A percentile compares a stretch with the other conserved stretches of the same genome.
phyloP scores from a whole-genome alignment of 73 alveolate genomes.

The Effrenium voratum region DNA sequence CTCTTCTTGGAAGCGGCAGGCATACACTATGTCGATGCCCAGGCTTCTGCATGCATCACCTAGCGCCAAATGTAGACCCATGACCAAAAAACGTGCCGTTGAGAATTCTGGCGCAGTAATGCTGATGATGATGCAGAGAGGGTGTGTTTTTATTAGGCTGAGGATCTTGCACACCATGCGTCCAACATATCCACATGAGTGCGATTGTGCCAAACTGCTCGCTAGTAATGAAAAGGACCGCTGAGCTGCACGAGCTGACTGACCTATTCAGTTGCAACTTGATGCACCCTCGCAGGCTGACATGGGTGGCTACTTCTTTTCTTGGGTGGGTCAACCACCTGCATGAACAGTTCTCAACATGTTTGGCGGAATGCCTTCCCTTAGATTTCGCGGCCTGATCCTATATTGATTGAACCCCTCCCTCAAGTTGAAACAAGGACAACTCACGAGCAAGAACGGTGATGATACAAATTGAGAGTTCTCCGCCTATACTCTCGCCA shows the following conservation, averaged over 20 bases:
- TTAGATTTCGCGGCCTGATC: not conserved
- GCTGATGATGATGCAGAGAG: not conserved
- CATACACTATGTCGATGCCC: slow-evolving; percentile 18
- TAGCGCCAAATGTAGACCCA: not conserved
- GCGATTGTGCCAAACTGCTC: not conserved
- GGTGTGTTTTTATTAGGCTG: not conserved
- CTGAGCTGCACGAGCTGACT: too few relatives aligned
- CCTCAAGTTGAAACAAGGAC: not conserved
- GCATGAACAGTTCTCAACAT: not conserved
- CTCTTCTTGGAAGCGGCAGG: slow-evolving; percentile 35
- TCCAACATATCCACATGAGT: not conserved
- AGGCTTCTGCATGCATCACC: not conserved
- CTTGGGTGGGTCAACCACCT: not conserved
- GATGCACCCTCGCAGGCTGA: not conserved
- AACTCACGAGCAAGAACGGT: not conserved
- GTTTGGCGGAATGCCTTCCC: not conserved
- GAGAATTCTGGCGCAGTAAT: too few relatives aligned
- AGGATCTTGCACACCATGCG: not conserved
- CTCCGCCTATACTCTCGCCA: not conserved
- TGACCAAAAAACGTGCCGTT: not conserved
- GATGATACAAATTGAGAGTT: not conserved
- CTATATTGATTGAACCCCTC: not conserved
- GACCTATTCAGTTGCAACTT: too few relatives aligned
- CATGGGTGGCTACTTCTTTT: not conserved
- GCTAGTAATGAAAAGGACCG: not conserved